Conservation (phyloP, 495 filamentous ascomycete species). For the Penicillium odoratum region DNA sequence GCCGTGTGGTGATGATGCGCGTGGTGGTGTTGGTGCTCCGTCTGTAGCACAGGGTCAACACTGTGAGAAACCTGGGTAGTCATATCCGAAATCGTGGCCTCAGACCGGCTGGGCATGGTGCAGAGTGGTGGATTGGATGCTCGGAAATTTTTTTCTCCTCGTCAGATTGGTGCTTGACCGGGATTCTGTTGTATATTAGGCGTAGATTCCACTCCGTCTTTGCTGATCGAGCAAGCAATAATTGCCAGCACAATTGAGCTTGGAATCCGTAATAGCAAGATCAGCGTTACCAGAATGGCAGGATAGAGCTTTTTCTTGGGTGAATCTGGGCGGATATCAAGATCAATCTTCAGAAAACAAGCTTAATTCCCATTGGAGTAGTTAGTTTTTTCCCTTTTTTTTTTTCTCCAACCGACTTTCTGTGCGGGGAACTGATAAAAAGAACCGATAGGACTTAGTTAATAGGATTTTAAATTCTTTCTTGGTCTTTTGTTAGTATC, state of each 20-base stretch:
- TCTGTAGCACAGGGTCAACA: slow-evolving; percentile 22
- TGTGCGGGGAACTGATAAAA: slow-evolving; percentile 1
- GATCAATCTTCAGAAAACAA: background rate
- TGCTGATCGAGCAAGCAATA: background rate
- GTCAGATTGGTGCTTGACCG: background rate
- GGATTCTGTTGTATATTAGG: background rate
- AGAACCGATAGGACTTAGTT: background rate
- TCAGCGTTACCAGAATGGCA: background rate
- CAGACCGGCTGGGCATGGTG: background rate
- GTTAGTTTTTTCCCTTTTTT: background rate
- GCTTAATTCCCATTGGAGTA: background rate
- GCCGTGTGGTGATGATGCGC: slow-evolving; percentile 51
- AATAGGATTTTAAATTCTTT: background rate
- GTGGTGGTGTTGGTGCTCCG: slow-evolving; percentile 48
- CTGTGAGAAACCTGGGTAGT: background rate
- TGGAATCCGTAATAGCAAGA: background rate
- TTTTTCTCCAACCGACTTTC: background rate
- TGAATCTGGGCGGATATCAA: background rate
- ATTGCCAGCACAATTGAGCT: background rate
- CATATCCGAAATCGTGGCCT: background rate
- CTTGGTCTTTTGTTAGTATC: background rate
- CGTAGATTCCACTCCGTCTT: background rate
- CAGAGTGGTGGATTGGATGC: background rate
- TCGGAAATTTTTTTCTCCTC: background rate
- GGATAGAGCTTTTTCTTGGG: background rate